Percentiles rank a stretch among this genome's conserved stretches.
phyloP scores from a whole-genome alignment of 2,329 filamentous ascomycete genomes.

The Daldinia eschscholtzii region DNA sequence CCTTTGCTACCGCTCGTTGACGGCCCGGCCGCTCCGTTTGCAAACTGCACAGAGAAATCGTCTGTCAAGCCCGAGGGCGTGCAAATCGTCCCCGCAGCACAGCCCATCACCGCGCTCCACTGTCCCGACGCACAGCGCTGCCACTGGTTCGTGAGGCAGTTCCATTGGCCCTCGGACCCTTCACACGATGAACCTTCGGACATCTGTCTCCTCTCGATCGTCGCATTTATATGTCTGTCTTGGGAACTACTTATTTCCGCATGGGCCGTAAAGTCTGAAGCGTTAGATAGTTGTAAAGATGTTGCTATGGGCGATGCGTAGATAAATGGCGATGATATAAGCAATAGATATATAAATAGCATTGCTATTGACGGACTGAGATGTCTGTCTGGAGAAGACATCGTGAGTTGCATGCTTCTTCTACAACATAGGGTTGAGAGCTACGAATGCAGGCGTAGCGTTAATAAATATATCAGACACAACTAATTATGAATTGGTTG shows the following conservation, averaged over 20 bases:
- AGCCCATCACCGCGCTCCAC: conserved; percentile 61
- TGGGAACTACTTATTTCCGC: not conserved
- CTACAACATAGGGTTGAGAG: not conserved
- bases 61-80: conserved; percentile 58
- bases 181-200: conserved; percentile 57
- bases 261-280: not conserved
- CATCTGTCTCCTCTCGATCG: conserved; percentile 30
- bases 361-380: not conserved
- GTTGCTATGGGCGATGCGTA: conserved; percentile 11
- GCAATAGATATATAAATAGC: conserved; percentile 1
- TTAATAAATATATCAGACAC: not conserved
- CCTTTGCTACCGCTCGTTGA: conserved; percentile 17
- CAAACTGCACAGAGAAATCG: conserved; percentile 50
- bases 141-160: conserved; percentile 64
- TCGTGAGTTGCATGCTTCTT: not conserved
- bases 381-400: not conserved
- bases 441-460: not conserved
- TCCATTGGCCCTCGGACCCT: conserved; percentile 64
- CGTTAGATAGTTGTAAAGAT: not conserved
- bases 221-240: not conserved
- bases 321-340: not conserved
- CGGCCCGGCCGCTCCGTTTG: conserved; percentile 29
- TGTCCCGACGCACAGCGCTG: conserved; percentile 63
- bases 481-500: not conserved
- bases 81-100: conserved; percentile 62